Percentiles rank a stretch among this genome's conserved stretches.
phyloP scores from a whole-genome alignment of 75 land plant species.

The Pinus albicaulis region DNA sequence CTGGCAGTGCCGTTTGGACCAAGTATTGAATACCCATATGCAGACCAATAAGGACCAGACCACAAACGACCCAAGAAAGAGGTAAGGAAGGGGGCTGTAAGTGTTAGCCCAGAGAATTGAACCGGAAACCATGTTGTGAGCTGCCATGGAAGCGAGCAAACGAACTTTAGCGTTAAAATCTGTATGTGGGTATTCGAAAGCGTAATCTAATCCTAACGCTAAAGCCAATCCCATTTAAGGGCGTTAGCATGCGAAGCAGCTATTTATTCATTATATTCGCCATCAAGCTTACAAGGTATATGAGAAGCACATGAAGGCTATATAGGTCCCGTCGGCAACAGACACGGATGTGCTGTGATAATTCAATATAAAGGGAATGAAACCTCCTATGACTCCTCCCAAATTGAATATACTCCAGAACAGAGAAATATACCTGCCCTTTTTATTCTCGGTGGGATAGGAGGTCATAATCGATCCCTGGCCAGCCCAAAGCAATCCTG shows the following conservation, averaged over 20 bases:
- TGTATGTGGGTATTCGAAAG: not conserved
- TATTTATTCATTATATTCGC: not conserved
- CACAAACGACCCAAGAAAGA: conserved; percentile 58
- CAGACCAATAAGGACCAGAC: conserved; percentile 58
- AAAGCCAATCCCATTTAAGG: conserved; percentile 1
- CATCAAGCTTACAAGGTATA: too few species aligned
- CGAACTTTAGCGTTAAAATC: too few species aligned
- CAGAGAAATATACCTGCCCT: too few species aligned
- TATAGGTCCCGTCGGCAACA: too few species aligned
- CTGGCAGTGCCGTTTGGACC: conserved; percentile 79
- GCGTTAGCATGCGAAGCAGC: not conserved
- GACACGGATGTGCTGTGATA: too few species aligned
- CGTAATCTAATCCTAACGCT: not conserved
- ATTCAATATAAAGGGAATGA: too few species aligned
- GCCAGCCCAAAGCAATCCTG: too few species aligned
- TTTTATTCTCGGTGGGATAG: too few species aligned
- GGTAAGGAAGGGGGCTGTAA: conserved; percentile 67
- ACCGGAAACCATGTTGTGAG: not conserved
- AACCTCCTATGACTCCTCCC: too few species aligned
- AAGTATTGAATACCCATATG: conserved; percentile 74
- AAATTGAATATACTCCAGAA: too few species aligned
- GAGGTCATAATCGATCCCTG: too few species aligned
- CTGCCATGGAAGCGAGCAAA: conserved; percentile 47
- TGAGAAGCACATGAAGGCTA: too few species aligned
- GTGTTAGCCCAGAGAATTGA: not conserved